Conservation (phyloP, 371 early-diverging fungal species). For the Lichtheimia corymbifera region DNA sequence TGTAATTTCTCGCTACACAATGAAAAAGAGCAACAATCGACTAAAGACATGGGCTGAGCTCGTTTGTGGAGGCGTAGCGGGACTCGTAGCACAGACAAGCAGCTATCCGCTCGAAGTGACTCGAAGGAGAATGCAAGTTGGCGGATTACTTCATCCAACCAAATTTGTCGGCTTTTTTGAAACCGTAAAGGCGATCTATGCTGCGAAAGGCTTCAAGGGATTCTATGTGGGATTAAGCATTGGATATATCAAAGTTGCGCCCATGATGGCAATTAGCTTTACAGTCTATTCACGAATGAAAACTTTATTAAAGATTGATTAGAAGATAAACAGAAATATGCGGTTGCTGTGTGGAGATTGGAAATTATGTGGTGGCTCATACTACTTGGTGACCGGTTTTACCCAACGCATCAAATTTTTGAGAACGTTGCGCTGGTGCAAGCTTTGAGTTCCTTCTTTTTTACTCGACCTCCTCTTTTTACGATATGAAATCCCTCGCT, state of each 20-base stretch:
- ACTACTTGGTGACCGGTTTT: too few relatives aligned
- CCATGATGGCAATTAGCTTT: conserved; percentile 90
- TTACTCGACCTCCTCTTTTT: not conserved
- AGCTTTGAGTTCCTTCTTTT: too few relatives aligned
- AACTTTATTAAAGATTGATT: conserved; percentile 54
- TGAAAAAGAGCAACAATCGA: conserved; percentile 22
- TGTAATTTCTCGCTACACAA: conserved; percentile 23
- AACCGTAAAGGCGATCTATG: conserved; percentile 67
- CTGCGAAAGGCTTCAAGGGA: conserved; percentile 75
- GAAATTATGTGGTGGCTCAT: too few relatives aligned
- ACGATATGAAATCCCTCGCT: conserved; percentile 91
- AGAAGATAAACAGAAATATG: not conserved
- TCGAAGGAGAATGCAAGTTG: conserved; percentile 90
- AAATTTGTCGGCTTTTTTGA: conserved; percentile 56
- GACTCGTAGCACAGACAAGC: conserved; percentile 82
- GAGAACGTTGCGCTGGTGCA: too few relatives aligned
- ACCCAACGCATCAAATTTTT: too few relatives aligned
- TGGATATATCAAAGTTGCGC: conserved; percentile 92
- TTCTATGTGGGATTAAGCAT: conserved; percentile 98
- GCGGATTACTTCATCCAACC: conserved; percentile 63
- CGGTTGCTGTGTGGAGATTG: too few relatives aligned
- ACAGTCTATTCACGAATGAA: conserved; percentile 84
- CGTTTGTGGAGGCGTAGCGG: conserved; percentile 82
- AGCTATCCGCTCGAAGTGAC: conserved; percentile 91
- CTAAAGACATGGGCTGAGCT: conserved; percentile 82